Conservation (phyloP, 225 moss, liverwort and hornwort genomes). For the Polytrichum formosum region DNA sequence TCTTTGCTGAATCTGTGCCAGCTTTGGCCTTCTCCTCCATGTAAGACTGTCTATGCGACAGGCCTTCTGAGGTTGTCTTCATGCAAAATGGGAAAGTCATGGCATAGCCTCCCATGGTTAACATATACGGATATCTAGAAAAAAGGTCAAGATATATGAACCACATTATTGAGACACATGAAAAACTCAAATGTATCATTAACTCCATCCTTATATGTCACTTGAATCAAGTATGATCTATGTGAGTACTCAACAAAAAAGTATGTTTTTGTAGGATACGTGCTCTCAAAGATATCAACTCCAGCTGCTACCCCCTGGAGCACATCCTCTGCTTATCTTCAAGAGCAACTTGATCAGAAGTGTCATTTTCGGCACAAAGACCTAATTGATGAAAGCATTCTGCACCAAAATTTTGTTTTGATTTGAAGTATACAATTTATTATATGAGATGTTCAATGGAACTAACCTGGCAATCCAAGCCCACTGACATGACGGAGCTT, state of each 20-base stretch:
- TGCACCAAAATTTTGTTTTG: too few relatives aligned
- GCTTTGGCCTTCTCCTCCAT: constrained; percentile 37
- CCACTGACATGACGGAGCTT: constrained; percentile 92
- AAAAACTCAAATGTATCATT: too few relatives aligned
- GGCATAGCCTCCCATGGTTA: constrained; percentile 86
- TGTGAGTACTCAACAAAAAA: too few relatives aligned
- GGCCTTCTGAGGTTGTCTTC: constrained; percentile 36
- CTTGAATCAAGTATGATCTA: too few relatives aligned
- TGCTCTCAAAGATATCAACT: constrained; percentile 86
- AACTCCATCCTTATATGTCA: too few relatives aligned
- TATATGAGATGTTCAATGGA: too few relatives aligned
- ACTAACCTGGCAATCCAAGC: constrained; percentile 91
- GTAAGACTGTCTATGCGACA: constrained; percentile 12
- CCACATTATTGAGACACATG: background rate
- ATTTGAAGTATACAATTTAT: too few relatives aligned
- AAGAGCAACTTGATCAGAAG: background rate
- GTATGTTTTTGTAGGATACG: constrained; percentile 49
- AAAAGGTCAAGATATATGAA: constrained; percentile 9
- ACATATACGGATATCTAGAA: constrained; percentile 67
- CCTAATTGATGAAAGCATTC: too few relatives aligned
- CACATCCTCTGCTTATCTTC: constrained; percentile 69
- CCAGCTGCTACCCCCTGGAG: constrained; percentile 78
- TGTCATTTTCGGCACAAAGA: too few relatives aligned
- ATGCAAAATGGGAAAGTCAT: constrained; percentile 78
- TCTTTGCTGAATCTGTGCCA: constrained; percentile 69